phyloP scores from a whole-genome alignment of 306 rosid genomes.

The Hylodesmum podocarpum region DNA sequence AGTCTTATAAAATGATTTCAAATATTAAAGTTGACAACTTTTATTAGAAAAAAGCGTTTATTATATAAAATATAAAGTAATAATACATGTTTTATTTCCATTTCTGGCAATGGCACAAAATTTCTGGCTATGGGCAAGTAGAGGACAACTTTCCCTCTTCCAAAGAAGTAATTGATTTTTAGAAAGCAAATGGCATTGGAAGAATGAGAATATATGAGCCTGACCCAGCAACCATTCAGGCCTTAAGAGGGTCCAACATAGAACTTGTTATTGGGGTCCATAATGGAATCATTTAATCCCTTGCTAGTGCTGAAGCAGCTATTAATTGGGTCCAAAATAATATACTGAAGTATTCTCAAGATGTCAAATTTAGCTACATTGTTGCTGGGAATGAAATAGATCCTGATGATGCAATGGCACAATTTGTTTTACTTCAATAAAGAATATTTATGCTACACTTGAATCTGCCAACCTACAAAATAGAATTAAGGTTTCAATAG shows the following conservation, averaged over 20 bases:
- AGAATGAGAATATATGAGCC: conserved; percentile 44
- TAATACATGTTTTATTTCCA: background rate
- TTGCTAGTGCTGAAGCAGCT: conserved; percentile 28
- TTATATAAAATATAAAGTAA: no score
- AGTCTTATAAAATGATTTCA: no score
- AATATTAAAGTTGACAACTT: no score
- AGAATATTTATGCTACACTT: conserved; percentile 35
- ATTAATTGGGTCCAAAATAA: conserved; percentile 40
- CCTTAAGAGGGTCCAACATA: conserved; percentile 54
- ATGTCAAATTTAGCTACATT: conserved; percentile 48
- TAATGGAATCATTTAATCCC: conserved; percentile 17
- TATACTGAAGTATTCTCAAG: conserved; percentile 19
- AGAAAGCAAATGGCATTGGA: conserved; percentile 33
- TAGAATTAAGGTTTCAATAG: conserved; percentile 54
- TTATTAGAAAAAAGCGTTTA: no score
- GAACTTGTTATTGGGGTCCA: conserved; percentile 42
- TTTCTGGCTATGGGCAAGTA: conserved; percentile 40
- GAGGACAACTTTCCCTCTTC: conserved; percentile 34
- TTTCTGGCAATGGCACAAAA: conserved; percentile 30
- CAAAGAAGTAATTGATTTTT: conserved; percentile 38
- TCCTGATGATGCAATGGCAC: conserved; percentile 1
- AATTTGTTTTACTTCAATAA: conserved; percentile 29
- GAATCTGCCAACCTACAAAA: conserved; percentile 32
- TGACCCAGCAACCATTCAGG: conserved; percentile 25
- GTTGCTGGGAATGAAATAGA: conserved; percentile 51